A percentile compares a stretch with the other conserved stretches of the same genome.
Evolutionary conservation across 768 basidiomycete species (phyloP).

Genomic region (Kwoniella sp.): DNA sequence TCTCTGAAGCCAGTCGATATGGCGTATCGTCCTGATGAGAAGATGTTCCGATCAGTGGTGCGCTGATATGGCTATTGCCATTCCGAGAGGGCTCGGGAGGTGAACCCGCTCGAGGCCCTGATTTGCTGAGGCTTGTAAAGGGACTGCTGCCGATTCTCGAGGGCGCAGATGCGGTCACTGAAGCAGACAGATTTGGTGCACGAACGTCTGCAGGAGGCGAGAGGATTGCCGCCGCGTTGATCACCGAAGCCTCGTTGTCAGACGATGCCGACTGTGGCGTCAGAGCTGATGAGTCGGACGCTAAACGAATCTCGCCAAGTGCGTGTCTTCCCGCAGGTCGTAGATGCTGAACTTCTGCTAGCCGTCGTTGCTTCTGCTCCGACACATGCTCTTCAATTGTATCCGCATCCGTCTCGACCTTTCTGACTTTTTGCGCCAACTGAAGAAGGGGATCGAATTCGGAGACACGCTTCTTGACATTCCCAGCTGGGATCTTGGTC

Average conservation of each 20-base stretch:
- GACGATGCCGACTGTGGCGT: background rate
- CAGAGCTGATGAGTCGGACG: background rate
- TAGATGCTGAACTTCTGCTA: slow-evolving; percentile 3
- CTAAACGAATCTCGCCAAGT: background rate
- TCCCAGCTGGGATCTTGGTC: background rate
- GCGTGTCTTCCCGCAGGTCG: background rate
- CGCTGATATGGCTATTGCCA: no score
- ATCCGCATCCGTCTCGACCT: background rate
- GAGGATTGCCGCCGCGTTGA: background rate
- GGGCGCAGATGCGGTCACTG: background rate
- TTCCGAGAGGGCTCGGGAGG: background rate
- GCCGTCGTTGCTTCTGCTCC: background rate
- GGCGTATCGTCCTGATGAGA: background rate
- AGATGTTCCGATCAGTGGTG: background rate
- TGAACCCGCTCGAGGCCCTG: background rate
- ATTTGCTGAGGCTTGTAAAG: background rate
- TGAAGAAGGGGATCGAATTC: background rate
- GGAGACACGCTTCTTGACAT: background rate
- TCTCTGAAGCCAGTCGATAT: background rate
- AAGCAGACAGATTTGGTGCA: background rate
- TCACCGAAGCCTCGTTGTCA: background rate
- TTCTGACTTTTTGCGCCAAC: background rate
- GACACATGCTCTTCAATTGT: background rate
- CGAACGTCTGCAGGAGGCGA: background rate
- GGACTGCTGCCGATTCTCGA: background rate